A percentile compares a stretch with the other conserved stretches of the same genome.
Evolutionary conservation across 2,329 filamentous ascomycete species (phyloP).

Genomic region (Hypoxylon sp.): DNA sequence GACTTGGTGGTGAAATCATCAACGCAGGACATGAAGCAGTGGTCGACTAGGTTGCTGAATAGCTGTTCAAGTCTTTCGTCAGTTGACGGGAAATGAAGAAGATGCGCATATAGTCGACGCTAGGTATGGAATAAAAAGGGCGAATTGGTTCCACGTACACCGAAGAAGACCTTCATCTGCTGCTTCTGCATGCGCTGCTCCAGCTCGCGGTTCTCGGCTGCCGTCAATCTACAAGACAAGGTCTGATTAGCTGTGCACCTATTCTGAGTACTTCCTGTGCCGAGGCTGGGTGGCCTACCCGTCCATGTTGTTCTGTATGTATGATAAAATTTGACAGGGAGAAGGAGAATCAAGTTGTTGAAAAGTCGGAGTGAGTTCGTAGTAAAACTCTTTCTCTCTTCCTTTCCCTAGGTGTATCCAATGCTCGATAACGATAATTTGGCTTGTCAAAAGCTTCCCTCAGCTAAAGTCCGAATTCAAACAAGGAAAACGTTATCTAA

Average conservation of each 20-base stretch:
- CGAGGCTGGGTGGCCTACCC: slow-evolving; percentile 39
- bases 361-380: not conserved
- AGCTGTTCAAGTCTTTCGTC: slow-evolving; percentile 55
- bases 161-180: slow-evolving; percentile 99
- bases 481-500: slow-evolving; percentile 11
- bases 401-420: too few species aligned
- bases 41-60: slow-evolving; percentile 78
- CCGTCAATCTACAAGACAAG: slow-evolving; percentile 67
- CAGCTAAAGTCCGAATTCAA: slow-evolving; percentile 13
- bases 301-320: slow-evolving; percentile 44
- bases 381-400: slow-evolving; percentile 24
- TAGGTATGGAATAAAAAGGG: too few species aligned
- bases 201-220: slow-evolving; percentile 90
- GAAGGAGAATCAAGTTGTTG: not conserved
- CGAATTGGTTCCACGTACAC: slow-evolving; percentile 70
- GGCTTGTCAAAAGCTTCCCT: slow-evolving; percentile 10
- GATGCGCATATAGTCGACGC: too few species aligned
- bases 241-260: slow-evolving; percentile 15
- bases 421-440: not conserved
- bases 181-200: slow-evolving; percentile 95
- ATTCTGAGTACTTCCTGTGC: not conserved
- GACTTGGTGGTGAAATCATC: slow-evolving; percentile 99
- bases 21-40: slow-evolving; percentile 97
- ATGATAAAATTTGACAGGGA: not conserved
- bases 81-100: too few species aligned